A percentile compares a stretch with the other conserved stretches of the same genome.
These are phyloP conservation scores for Balakata baccata DNA, from an alignment of 345 rosid genomes.

Conservation along the genomic window DNA sequence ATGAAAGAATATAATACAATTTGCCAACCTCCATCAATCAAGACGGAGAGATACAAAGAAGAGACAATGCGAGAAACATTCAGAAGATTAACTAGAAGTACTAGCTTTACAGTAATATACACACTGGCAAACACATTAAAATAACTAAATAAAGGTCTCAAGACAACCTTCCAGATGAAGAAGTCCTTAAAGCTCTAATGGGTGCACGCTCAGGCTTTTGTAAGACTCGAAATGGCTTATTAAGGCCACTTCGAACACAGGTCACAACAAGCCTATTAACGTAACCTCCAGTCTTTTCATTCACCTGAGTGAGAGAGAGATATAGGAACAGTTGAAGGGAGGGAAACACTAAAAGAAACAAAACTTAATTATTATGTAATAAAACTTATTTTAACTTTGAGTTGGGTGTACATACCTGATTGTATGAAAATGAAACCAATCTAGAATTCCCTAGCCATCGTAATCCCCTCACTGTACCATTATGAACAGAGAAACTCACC, in stretches of 20 bases:
- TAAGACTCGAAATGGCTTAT: constrained; percentile 77
- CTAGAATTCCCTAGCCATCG: constrained; percentile 99
- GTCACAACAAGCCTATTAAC: constrained; percentile 79
- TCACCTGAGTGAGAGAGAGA: constrained; percentile 48
- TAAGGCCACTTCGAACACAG: constrained; percentile 94
- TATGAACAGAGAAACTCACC: constrained; percentile 77
- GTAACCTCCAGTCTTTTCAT: constrained; percentile 91
- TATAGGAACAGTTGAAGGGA: not conserved
- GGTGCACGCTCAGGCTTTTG: constrained; percentile 98
- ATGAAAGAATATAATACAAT: not conserved
- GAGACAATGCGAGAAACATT: not conserved
- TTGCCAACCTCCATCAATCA: not conserved
- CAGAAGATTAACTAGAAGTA: not conserved
- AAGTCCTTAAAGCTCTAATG: constrained; percentile 87
- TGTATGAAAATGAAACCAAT: constrained; percentile 82
- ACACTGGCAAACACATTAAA: not conserved
- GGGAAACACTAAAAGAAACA: not conserved
- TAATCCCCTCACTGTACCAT: constrained; percentile 73
- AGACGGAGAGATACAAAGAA: not conserved
- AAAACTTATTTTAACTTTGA: not conserved
- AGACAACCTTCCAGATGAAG: constrained; percentile 94
- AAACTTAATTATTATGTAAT: not conserved
- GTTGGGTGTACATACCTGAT: constrained; percentile 45
- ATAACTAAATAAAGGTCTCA: not conserved
- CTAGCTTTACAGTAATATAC: not conserved